phyloP scores from a whole-genome alignment of 108 stramenopile genomes.

The Cyclostephanos tholiformis region DNA sequence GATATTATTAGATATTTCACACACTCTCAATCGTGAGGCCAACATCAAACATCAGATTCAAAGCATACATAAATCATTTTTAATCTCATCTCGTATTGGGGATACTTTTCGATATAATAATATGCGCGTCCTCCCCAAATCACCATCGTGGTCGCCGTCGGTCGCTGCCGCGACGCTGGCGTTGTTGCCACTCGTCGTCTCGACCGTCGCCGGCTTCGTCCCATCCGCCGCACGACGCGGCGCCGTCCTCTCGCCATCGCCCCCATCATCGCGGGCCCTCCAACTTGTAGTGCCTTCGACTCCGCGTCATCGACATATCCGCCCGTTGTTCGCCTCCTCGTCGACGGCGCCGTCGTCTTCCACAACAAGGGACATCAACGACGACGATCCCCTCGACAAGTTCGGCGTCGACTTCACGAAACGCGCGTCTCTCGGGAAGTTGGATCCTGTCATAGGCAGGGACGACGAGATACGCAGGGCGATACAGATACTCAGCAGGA shows the following conservation, averaged over 20 bases:
- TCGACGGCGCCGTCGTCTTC: background rate
- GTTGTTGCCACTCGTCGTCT: background rate
- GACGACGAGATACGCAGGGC: constrained; percentile 97
- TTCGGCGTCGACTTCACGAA: constrained; percentile 96
- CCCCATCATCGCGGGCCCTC: too few relatives aligned
- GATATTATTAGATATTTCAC: too few relatives aligned
- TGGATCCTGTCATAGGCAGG: constrained; percentile 98
- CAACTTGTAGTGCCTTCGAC: background rate
- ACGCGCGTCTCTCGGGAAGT: constrained; percentile 77
- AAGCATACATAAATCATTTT: too few relatives aligned
- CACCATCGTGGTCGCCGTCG: background rate
- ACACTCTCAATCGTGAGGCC: too few relatives aligned
- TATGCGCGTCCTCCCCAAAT: background rate
- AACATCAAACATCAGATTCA: too few relatives aligned
- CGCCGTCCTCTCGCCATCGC: too few relatives aligned
- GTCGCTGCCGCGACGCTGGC: background rate
- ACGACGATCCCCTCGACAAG: constrained; percentile 91
- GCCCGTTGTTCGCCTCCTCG: background rate
- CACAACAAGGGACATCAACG: background rate
- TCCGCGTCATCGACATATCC: background rate
- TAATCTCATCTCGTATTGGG: too few relatives aligned
- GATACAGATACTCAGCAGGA: constrained; percentile 94
- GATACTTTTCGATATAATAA: too few relatives aligned
- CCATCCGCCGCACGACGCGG: background rate
- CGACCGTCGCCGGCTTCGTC: background rate